Evolutionary conservation across 169 alveolate species (phyloP), one percentile per base, ranked within the genome.

Genomic region (Plasmodium gonderi): DNA sequence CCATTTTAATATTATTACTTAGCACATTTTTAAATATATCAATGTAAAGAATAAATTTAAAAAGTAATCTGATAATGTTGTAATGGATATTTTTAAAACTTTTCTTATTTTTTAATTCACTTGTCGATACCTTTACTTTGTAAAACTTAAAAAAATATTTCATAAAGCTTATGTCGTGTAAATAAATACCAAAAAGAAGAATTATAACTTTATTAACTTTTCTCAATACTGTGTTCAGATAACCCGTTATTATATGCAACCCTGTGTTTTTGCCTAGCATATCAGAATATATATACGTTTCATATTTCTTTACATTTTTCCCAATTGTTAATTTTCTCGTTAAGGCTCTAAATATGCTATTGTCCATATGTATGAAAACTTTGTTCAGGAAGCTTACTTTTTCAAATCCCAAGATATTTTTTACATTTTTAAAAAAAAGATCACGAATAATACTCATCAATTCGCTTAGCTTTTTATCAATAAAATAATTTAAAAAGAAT

Each of bases 121-220:
- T 38, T 54, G 17, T 49, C 17, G 17, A 2, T 74, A 85, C 67
- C 6, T 17, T 36, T 74, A 17, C 40, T 8, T 85, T 85, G 49
- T 85, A 38, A 54, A 74, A 76, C 67, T 64, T 85, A 85, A 85
- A 85, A 85, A 38, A 85, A 75, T 85, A 85, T 40, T 51, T 85
- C 79, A 85, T 29, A 74, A 36, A 75, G 14, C 45, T 33, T 26
- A 85, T 85, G 20, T 85, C 87, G 69, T 85, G 67, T 33, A 85
- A 40, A 75, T 85, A 85, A 38, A 85, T 85, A n/a, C 80, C 87
- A 75, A 85, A 85, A 31, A 85, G 33, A 9, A 85, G 17, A 17
- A 85, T 75, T 29, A 85, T n/a, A 20, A 49, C 87, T 74, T 85
- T 60, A 44, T 54, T 85, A 75, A 85, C 47, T 85, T 85, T 78